Evolutionary conservation across 768 basidiomycete genomes (phyloP).

Genomic region (Sutorius australiensis): DNA sequence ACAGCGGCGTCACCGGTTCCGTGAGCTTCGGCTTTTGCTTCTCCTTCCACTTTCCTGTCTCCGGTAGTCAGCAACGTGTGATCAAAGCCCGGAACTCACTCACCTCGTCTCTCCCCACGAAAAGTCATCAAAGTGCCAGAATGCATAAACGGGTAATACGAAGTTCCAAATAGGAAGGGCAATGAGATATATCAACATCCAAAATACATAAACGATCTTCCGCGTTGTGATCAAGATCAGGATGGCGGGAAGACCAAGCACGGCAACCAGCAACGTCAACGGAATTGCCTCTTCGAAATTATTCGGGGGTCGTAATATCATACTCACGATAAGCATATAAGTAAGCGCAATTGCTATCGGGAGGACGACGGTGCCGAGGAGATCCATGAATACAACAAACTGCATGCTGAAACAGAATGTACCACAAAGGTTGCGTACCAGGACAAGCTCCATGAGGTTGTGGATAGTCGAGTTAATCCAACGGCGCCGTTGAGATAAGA

Average conservation of each 20-base stretch:
- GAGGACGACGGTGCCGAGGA: constrained; percentile 85
- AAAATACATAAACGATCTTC: constrained; percentile 93
- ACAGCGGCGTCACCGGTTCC: constrained; percentile 55
- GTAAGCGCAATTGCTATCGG: constrained; percentile 93
- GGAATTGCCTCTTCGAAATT: constrained; percentile 93
- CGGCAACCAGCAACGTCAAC: constrained; percentile 80
- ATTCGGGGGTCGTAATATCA: constrained; percentile 75
- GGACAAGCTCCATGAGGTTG: constrained; percentile 98
- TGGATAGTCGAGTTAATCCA: constrained; percentile 99
- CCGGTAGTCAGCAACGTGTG: constrained; percentile 9
- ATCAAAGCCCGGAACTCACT: constrained; percentile 20
- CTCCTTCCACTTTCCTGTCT: constrained; percentile 89
- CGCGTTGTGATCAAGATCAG: constrained; percentile 91
- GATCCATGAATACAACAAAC: constrained; percentile 97
- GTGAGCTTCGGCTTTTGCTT: constrained; percentile 75
- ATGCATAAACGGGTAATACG: constrained; percentile 89
- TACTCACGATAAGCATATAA: constrained; percentile 79
- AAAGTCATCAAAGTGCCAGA: constrained; percentile 99
- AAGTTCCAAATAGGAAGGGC: constrained; percentile 98
- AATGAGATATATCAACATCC: constrained; percentile 94
- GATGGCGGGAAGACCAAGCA: constrained; percentile 89
- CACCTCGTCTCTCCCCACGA: constrained; percentile 99
- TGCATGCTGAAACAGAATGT: constrained; percentile 99
- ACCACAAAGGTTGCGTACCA: constrained; percentile 94
- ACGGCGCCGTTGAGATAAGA: constrained; percentile 93